Percentiles rank a stretch among this genome's conserved stretches.
phyloP scores from a whole-genome alignment of 495 filamentous ascomycete genomes.

The Podospora pseudocomata region DNA sequence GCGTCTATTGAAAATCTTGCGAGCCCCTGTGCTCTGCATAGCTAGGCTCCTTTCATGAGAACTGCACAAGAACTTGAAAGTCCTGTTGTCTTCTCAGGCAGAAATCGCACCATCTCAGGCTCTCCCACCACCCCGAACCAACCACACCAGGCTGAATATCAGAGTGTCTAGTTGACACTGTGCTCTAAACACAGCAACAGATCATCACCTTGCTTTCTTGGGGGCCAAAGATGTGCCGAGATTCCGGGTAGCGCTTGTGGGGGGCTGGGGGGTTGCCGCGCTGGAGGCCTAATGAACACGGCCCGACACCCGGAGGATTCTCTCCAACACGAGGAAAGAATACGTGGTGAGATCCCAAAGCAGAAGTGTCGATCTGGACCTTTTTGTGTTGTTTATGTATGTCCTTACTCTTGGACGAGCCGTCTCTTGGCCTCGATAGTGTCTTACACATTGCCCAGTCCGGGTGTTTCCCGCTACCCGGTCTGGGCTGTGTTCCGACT shows the following conservation, averaged over 20 bases:
- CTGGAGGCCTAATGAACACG: not conserved
- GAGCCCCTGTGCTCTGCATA: too few relatives aligned
- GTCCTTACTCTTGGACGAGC: not conserved
- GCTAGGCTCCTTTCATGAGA: too few relatives aligned
- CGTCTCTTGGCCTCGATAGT: not conserved
- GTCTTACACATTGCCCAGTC: not conserved
- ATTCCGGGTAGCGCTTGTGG: not conserved
- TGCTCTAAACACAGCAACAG: not conserved
- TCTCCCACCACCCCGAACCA: not conserved
- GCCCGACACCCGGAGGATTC: not conserved
- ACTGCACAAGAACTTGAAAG: too few relatives aligned
- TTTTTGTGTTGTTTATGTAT: not conserved
- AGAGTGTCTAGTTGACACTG: not conserved
- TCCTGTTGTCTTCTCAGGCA: too few relatives aligned
- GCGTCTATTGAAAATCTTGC: too few relatives aligned
- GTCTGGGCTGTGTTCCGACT: not conserved
- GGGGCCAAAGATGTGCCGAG: not conserved
- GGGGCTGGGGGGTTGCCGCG: too few relatives aligned
- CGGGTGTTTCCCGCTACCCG: not conserved
- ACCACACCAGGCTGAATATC: not conserved
- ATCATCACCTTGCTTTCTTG: not conserved
- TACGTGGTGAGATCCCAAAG: not conserved
- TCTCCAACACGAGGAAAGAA: not conserved
- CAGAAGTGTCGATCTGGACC: not conserved
- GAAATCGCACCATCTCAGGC: too few relatives aligned